These are phyloP conservation scores for Pyrenula massariospora DNA, from an alignment of 495 filamentous ascomycete species.

Conservation along the genomic window DNA sequence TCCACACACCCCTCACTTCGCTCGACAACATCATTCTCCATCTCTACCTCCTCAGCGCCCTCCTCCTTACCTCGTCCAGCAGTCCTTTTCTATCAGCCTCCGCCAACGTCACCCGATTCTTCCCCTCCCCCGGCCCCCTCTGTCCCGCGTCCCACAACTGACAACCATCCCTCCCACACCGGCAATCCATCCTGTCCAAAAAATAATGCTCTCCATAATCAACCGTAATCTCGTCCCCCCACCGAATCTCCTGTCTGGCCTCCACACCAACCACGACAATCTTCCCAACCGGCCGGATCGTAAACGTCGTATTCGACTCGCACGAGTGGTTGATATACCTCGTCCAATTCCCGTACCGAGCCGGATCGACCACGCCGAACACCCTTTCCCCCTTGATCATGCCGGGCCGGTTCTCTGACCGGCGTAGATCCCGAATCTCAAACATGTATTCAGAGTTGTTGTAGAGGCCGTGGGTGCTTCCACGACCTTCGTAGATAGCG, in stretches of 20 bases:
- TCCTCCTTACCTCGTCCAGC: too few species aligned
- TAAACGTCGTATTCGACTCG: conserved; percentile 30
- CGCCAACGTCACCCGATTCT: background rate
- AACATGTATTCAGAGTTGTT: background rate
- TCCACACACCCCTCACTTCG: too few species aligned
- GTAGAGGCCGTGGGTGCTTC: conserved; percentile 5
- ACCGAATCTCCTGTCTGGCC: conserved; percentile 12
- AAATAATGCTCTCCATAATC: conserved; percentile 21
- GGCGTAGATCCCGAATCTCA: background rate
- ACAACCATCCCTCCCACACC: conserved; percentile 9
- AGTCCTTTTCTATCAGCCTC: background rate
- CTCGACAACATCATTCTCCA: too few species aligned
- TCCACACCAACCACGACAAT: conserved; percentile 10
- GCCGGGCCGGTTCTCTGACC: background rate
- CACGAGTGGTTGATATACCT: conserved; percentile 70
- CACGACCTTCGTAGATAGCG: background rate
- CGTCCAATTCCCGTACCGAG: conserved; percentile 36
- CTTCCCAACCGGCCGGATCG: conserved; percentile 11
- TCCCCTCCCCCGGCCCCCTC: conserved; percentile 3
- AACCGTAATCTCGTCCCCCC: conserved; percentile 23
- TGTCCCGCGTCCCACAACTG: background rate
- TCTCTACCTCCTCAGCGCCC: too few species aligned
- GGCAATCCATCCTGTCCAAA: conserved; percentile 3
- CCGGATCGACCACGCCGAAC: background rate
- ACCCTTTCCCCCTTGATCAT: background rate